Evolutionary conservation across 1,284 basidiomycete species (phyloP), one percentile per base, ranked within the genome.

Genomic region (Cryptococcus hybrid): DNA sequence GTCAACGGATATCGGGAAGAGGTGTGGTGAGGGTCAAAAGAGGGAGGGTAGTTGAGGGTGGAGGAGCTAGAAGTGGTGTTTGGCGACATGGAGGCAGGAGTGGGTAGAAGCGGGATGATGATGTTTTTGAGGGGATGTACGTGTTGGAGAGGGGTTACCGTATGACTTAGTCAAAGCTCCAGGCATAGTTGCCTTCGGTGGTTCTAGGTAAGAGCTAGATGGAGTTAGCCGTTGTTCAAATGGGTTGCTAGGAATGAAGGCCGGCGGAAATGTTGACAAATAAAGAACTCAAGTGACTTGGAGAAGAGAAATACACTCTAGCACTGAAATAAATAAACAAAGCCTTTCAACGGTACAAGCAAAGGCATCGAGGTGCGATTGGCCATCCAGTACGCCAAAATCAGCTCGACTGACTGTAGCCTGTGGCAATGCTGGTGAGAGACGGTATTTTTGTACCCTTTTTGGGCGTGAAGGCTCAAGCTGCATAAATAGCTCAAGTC

Each of bases 21-120:
- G 37, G 56, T 58, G 43, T 62, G 57, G 49, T 57, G 57, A 2
- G 60, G 54, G 35, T 61, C 67, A 24, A 67, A 64, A 5, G 66
- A 63, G n/a, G 64, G 62, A 44, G 61, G 62, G 24, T 60, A 57
- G 12, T 52, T 52, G 44, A 58, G 52, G 46, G 59, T 61, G 9
- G 52, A 48, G 12, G 63, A 60, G 2, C 62, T 60, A 2, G 43
- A 57, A 52, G 24, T 60, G 59, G 38, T 54, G 60, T 47, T 49
- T 52, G 68, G 66, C 2, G 65, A 67, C 44, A 66, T 66, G 34
- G 68, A 70, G 43, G 61, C 48, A 5, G 68, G 68, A 6, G 68
- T 68, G 11, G 68, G 55, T 65, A 64, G 37, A 65, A 53, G 13
- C 56, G 49, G 24, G 51, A 40, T n/a, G 45, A 18, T 34, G 61